phyloP scores from a whole-genome alignment of 495 filamentous ascomycete species.

The Penicillium turbatum region DNA sequence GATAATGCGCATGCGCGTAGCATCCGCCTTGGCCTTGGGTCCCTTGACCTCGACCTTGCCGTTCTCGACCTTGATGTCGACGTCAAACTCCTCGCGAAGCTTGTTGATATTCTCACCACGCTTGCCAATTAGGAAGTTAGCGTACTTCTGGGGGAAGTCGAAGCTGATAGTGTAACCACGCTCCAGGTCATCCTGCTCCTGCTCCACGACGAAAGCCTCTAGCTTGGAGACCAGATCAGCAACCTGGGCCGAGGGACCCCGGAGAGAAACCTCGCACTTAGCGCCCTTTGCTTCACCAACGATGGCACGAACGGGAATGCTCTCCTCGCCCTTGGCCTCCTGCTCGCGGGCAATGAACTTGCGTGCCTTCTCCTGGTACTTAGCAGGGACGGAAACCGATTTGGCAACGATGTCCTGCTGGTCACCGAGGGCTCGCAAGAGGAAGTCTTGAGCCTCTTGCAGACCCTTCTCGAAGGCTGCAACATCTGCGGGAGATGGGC shows the following conservation, averaged over 20 bases:
- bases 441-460: slow-evolving; percentile 64
- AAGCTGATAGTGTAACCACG: slow-evolving; percentile 79
- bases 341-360: slow-evolving; percentile 77
- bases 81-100: slow-evolving; percentile 93
- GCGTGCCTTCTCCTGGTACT: slow-evolving; percentile 76
- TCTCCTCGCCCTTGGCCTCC: slow-evolving; percentile 54
- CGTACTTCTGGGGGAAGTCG: slow-evolving; percentile 90
- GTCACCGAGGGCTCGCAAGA: slow-evolving; percentile 63
- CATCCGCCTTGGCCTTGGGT: slow-evolving; percentile 76
- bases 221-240: slow-evolving; percentile 66
- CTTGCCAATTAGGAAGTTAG: slow-evolving; percentile 89
- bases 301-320: slow-evolving; percentile 69
- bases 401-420: slow-evolving; percentile 65
- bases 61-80: slow-evolving; percentile 85
- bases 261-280: slow-evolving; percentile 59
- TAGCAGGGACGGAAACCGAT: slow-evolving; percentile 65
- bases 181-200: slow-evolving; percentile 83
- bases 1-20: slow-evolving; percentile 70
- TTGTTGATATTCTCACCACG: slow-evolving; percentile 91
- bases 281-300: slow-evolving; percentile 40
- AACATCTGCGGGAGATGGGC: slow-evolving; percentile 56
- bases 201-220: slow-evolving; percentile 70
- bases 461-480: slow-evolving; percentile 64
- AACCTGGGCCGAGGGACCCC: slow-evolving; percentile 69
- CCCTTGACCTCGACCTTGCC: slow-evolving; percentile 69